phyloP scores from a whole-genome alignment of 345 rosid species.

The Eucalyptus camaldulensis region DNA sequence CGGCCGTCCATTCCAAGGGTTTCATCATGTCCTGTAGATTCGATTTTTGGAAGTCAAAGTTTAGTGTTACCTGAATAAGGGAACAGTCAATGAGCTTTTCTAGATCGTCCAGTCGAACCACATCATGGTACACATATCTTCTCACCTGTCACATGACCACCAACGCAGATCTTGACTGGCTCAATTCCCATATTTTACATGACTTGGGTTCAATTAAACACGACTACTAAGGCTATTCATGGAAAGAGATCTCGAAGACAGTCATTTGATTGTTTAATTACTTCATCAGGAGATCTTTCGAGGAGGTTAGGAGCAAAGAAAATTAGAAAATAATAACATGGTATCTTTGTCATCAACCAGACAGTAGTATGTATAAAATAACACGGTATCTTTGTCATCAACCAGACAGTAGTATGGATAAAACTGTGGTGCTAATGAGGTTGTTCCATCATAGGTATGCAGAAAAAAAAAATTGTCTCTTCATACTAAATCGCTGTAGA shows the following conservation, averaged over 20 bases:
- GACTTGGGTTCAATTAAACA: not conserved
- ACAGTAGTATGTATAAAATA: not conserved
- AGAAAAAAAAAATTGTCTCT: not conserved
- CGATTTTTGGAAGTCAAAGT: not conserved
- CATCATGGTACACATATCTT: constrained; percentile 84
- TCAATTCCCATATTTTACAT: not conserved
- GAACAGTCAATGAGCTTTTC: constrained; percentile 91
- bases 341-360: not conserved
- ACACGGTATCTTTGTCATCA: not conserved
- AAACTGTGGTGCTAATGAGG: not conserved
- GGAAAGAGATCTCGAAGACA: not conserved
- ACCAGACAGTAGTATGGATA: not conserved
- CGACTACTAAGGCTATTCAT: not conserved
- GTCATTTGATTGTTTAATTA: not conserved
- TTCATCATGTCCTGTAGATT: not conserved
- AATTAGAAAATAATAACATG: not conserved
- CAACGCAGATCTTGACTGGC: not conserved
- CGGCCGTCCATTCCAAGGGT: not conserved
- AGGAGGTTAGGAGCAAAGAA: not conserved
- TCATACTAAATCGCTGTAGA: not conserved
- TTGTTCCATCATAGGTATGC: not conserved
- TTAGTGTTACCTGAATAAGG: constrained; percentile 50
- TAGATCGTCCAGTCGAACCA: constrained; percentile 70
- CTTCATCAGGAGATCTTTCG: not conserved
- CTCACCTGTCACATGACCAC: constrained; percentile 43